phyloP scores from a whole-genome alignment of 2,329 filamentous ascomycete genomes.

The Colletotrichum sp. region DNA sequence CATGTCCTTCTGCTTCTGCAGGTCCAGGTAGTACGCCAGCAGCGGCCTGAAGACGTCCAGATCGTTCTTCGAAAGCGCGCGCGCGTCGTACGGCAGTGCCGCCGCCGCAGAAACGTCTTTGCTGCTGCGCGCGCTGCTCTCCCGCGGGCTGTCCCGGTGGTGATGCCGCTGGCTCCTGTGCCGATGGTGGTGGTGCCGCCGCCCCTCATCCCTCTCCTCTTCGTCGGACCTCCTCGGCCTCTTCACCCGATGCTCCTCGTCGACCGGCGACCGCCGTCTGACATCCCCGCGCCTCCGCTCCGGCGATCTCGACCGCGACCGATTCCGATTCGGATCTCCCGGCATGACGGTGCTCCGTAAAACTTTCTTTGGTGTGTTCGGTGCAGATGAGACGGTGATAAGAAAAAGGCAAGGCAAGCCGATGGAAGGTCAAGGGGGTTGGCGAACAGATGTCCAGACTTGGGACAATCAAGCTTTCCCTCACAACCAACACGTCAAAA shows the following conservation, averaged over 20 bases:
- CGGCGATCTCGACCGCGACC: slow-evolving; percentile 9
- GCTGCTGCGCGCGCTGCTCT: background rate
- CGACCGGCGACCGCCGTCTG: slow-evolving; percentile 13
- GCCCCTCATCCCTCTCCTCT: background rate
- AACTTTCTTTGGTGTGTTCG: background rate
- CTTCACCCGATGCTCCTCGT: background rate
- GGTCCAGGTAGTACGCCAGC: slow-evolving; percentile 83
- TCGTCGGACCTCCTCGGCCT: background rate
- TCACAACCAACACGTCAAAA: background rate
- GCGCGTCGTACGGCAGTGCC: slow-evolving; percentile 69
- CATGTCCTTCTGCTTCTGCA: slow-evolving; percentile 81
- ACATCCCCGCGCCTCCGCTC: background rate
- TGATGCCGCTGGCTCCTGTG: background rate
- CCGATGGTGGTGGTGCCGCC: slow-evolving; percentile 14
- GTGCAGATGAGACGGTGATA: background rate
- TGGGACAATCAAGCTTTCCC: background rate
- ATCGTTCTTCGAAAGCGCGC: slow-evolving; percentile 72
- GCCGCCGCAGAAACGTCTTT: background rate
- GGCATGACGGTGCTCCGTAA: background rate
- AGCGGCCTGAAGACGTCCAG: slow-evolving; percentile 70
- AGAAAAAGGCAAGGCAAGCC: background rate
- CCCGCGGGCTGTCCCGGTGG: slow-evolving; percentile 3
- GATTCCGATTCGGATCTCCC: slow-evolving; percentile 29
- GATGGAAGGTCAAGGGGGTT: background rate
- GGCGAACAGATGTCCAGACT: background rate